Evolutionary conservation across 805 yeast species (phyloP), one percentile per base, ranked within the genome.

Genomic region (Schizosaccharomyces lindneri): DNA sequence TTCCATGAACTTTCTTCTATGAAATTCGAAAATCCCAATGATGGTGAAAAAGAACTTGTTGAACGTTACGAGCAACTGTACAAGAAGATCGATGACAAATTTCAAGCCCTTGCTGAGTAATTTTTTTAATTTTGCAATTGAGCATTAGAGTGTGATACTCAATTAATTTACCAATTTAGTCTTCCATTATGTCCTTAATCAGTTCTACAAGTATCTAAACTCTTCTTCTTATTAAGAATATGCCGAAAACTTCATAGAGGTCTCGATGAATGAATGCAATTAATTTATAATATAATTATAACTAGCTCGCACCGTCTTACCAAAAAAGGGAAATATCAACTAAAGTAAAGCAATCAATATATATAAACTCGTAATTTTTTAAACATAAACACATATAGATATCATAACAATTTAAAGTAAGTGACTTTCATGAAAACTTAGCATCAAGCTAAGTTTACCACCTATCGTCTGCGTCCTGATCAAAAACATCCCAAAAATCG

Each of bases 91-190:
- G 79, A 85, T 67, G 97, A 93, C 72, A 82, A 86, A 74, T 93
- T 93, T 75, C 90, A 95, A 65, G 97, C 90, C 73, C 94, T 95
- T 43, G 80, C 95, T 63, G 97, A 90, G 76, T 90, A 80, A 71
- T 29, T 6, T 15, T 36, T 46, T 46, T n/a, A 46, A 5, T 46
- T 46, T 46, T 46, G 21, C 21, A 46, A 9, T 17, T 24, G 6
- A 46, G 24, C 27, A 6, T 46, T 46, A 19, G 51, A n/a, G 21
- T n/a, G 51, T 7, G 21, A 46, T 46, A 46, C 27, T 19, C 51
- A 19, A 13, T 24, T 46, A 46, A 24, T 24, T 46, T 46, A 24
- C 21, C 21, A 46, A 46, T 46, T 19, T 24, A 46, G 51, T 19
- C 51, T 46, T 46, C 51, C 51, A 46, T n/a, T 46, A 11, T 36